These are phyloP conservation scores for Phytophthora macrochlamydospora DNA, from an alignment of 352 stramenopile genomes.

Conservation along the genomic window DNA sequence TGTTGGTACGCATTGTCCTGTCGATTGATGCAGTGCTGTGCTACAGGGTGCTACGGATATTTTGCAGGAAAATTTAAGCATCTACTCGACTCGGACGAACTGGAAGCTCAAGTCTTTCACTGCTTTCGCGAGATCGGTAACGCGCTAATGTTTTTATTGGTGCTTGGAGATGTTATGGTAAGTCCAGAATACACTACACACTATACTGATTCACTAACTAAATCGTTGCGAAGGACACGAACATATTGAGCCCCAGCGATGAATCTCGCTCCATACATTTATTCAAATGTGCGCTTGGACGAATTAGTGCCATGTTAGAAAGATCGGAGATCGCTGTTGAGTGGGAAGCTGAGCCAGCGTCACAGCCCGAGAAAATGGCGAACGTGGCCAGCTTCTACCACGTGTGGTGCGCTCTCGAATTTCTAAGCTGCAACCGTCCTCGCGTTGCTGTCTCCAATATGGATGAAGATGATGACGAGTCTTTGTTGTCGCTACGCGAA, in stretches of 20 bases:
- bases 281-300: constrained; percentile 28
- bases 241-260: background rate
- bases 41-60: constrained; percentile 69
- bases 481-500: constrained; percentile 26
- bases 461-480: background rate
- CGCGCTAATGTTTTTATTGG: constrained; percentile 61
- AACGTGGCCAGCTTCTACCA: constrained; percentile 62
- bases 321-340: constrained; percentile 38
- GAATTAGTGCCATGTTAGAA: constrained; percentile 38
- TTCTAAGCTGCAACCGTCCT: constrained; percentile 48
- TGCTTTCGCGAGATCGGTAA: constrained; percentile 83
- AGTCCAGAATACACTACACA: background rate
- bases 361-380: constrained; percentile 48
- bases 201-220: background rate
- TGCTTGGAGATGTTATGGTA: constrained; percentile 48
- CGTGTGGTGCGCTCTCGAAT: constrained; percentile 72
- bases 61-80: constrained; percentile 86
- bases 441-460: constrained; percentile 10
- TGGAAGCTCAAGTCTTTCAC: constrained; percentile 87
- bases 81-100: constrained; percentile 77
- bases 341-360: constrained; percentile 40
- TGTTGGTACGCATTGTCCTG: background rate
- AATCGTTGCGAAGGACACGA: constrained; percentile 9
- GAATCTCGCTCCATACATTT: constrained; percentile 9
- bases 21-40: background rate